Conservation (phyloP, 1,284 basidiomycete genomes). For the Naganishia liquefaciens region DNA sequence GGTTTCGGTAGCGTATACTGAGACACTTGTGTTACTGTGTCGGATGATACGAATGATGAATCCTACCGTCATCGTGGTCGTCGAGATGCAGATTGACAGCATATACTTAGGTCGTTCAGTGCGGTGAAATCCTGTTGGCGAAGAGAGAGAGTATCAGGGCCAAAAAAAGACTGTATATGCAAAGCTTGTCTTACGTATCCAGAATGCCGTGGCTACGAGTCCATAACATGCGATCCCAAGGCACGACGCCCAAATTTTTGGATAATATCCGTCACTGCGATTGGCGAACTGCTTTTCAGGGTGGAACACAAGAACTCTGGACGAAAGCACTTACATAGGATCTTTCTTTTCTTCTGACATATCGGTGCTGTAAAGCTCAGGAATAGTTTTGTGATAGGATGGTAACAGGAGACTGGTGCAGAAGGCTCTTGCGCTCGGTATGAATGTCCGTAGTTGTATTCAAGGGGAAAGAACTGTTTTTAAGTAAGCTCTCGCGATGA, state of each 20-base stretch:
- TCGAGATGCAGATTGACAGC: constrained; percentile 37
- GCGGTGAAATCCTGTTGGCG: constrained; percentile 2
- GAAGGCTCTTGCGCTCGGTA: too few relatives aligned
- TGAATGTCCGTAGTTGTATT: too few relatives aligned
- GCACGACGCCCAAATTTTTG: constrained; percentile 23
- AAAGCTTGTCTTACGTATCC: neutral
- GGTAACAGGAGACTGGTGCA: too few relatives aligned
- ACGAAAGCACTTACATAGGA: constrained; percentile 6
- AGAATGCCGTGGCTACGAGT: constrained; percentile 9
- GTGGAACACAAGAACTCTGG: neutral
- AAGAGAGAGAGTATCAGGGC: neutral
- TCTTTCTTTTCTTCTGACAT: constrained; percentile 10
- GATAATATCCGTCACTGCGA: constrained; percentile 18
- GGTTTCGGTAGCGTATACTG: constrained; percentile 62
- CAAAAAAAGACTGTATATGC: neutral
- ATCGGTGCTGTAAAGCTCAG: neutral
- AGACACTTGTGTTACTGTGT: constrained; percentile 41
- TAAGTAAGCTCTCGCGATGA: too few relatives aligned
- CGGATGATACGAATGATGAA: constrained; percentile 51
- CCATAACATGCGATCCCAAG: constrained; percentile 23
- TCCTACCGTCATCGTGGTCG: constrained; percentile 51
- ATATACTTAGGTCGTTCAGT: constrained; percentile 32
- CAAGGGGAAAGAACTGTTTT: too few relatives aligned
- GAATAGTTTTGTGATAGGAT: too few relatives aligned
- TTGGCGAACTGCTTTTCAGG: neutral